Evolutionary conservation across 106 monocot genomes (phyloP).

Genomic region (Apostasia shenzhenica): DNA sequence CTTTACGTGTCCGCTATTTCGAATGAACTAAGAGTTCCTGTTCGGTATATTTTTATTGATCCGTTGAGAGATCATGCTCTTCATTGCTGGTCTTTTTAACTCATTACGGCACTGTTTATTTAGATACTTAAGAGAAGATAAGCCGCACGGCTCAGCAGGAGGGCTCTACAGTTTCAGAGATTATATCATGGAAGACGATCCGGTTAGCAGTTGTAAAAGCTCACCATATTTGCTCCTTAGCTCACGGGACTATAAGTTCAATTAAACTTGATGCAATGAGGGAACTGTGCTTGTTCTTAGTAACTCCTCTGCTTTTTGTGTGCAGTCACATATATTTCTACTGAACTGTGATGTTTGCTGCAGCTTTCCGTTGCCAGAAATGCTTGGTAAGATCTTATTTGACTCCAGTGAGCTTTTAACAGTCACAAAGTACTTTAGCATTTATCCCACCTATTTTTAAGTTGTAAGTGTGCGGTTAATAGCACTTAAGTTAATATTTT

Average conservation of each 20-base stretch:
- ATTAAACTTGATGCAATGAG: neutral
- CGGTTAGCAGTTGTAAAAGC: constrained; percentile 26
- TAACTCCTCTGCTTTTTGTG: neutral
- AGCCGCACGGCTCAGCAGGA: constrained; percentile 91
- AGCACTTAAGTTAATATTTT: too few species aligned
- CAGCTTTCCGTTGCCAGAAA: constrained; percentile 80
- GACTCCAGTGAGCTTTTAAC: too few species aligned
- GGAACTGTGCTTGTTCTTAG: neutral
- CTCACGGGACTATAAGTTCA: neutral
- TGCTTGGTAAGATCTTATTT: constrained; percentile 58
- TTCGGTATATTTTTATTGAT: constrained; percentile 37
- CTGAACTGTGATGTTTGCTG: constrained; percentile 98
- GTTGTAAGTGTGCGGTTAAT: constrained; percentile 25
- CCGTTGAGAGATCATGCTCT: neutral
- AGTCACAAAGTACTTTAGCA: too few species aligned
- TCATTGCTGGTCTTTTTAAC: neutral
- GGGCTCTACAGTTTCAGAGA: constrained; percentile 86
- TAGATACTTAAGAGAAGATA: constrained; percentile 93
- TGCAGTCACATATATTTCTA: constrained; percentile 92
- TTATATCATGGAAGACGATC: constrained; percentile 85
- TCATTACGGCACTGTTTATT: neutral
- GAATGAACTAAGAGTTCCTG: constrained; percentile 85
- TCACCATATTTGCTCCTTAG: neutral
- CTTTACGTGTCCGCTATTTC: constrained; percentile 90
- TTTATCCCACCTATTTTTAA: neutral